Conservation (phyloP, 148 eudicot genomes). For the Nyssa sinensis region DNA sequence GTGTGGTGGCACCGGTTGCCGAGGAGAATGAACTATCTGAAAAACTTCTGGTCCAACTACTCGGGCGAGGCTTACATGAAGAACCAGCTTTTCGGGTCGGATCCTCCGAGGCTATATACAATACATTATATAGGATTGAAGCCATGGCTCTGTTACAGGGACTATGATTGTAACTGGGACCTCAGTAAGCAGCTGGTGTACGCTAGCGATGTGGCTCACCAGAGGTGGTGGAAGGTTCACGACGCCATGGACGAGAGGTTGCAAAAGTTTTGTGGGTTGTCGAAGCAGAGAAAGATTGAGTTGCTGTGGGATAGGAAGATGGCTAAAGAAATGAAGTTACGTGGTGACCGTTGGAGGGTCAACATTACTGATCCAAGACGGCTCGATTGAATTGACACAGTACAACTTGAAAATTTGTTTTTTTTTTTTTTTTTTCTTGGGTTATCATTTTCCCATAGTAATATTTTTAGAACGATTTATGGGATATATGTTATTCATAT, state of each 20-base stretch:
- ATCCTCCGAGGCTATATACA: conserved; percentile 71
- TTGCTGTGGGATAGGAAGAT: conserved; percentile 59
- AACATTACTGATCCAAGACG: conserved; percentile 78
- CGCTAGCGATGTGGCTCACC: conserved; percentile 82
- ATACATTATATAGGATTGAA: conserved; percentile 85
- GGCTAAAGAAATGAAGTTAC: conserved; percentile 49
- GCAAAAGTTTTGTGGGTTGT: conserved; percentile 56
- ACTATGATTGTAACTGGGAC: conserved; percentile 94
- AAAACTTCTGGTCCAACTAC: conserved; percentile 84
- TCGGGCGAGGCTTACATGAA: conserved; percentile 50
- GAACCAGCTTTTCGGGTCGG: conserved; percentile 66
- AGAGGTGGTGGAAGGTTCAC: conserved; percentile 81
- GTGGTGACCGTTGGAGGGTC: conserved; percentile 59
- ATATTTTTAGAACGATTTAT: neutral
- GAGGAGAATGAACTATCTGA: conserved; percentile 71
- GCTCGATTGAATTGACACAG: conserved; percentile 3
- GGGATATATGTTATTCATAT: neutral
- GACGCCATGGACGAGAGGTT: conserved; percentile 65
- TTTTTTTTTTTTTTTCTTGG: conserved; percentile 7
- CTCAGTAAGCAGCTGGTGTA: conserved; percentile 52
- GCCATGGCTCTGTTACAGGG: conserved; percentile 93
- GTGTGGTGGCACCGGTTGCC: conserved; percentile 97
- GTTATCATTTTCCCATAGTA: neutral
- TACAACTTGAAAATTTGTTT: neutral
- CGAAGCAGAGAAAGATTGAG: conserved; percentile 55